Base-by-base conservation (phyloP, 495 filamentous ascomycete species). In the Sphaerosporella brunnea region DNA sequence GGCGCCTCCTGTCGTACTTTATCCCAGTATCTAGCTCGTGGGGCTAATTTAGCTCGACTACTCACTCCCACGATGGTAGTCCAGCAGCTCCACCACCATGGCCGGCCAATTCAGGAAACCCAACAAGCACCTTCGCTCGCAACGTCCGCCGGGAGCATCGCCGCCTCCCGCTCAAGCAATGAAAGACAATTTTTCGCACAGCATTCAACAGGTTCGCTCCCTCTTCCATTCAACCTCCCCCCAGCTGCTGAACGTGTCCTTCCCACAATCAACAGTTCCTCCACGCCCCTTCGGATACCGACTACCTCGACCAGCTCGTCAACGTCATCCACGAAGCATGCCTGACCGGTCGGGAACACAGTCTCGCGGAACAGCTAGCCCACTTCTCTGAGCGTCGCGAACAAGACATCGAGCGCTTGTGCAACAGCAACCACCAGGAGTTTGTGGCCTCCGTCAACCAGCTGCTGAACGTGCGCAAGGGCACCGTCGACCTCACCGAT, bases 271-370 rank as follows among this genome's bases (percentile, higher is more conserved):
- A n/a, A 35, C 48, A 96, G 83, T 86, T 95, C 54, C 82, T 93
- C 48, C 79, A 92, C 55, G 82, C 86, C 11, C 78, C 87, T 18
- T 87, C 84, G 4, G 92, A 96, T 51, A 73, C 76, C 47, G 90
- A 99, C 51, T 94, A 94, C 57, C 77, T 96, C 45, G 88, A 95
- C 58, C 90, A 93, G 61, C 67, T 96, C 44, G 87, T 96, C 18
- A 84, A 85, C 11, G 84, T 86, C 0, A 80, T 99, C 37, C 84
- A 81, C 67, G 85, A 94, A 71, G 84, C 83, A 53, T 79, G 81
- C 39, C 68, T 74, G 40, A 79, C 79, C n/a, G 75, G 78, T 44
- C 75, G 81, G 39, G 78, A 81, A 4, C 68, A 70, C 18, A 73
- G 78, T 44, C 78, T 99, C 36, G 68, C 85, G 42, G 80, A 85